A percentile compares a stretch with the other conserved stretches of the same genome.
Conservation (phyloP, 176 grass and related monocot species). For the Aegilops umbellulata region DNA sequence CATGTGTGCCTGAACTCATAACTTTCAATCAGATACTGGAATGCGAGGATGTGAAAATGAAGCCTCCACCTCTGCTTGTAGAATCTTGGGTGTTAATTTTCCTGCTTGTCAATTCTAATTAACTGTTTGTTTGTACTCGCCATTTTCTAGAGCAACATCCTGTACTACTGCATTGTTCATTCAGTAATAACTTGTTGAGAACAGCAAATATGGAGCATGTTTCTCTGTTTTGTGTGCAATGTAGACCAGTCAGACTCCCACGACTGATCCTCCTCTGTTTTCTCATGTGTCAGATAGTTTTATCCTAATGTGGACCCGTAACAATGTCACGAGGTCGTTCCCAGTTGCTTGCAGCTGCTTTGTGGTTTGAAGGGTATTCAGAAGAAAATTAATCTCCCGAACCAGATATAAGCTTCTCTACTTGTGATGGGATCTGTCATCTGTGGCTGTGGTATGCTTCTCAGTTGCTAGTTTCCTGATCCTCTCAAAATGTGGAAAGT, state of each 20-base stretch:
- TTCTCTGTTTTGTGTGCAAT: neutral
- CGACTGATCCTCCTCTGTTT: constrained; percentile 13
- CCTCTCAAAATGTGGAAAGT: constrained; percentile 67
- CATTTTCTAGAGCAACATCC: no score
- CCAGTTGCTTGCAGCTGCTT: constrained; percentile 48
- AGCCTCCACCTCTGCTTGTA: no score
- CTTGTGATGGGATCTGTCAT: constrained; percentile 43
- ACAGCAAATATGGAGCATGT: neutral
- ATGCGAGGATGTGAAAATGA: no score
- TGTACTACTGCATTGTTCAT: no score
- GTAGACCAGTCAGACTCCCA: neutral
- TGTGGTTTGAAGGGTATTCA: constrained; percentile 47
- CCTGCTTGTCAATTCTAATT: no score
- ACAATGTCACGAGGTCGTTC: constrained; percentile 64
- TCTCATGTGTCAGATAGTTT: constrained; percentile 49
- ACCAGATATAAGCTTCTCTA: constrained; percentile 43
- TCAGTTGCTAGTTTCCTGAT: constrained; percentile 48
- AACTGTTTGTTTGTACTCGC: no score
- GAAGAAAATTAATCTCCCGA: constrained; percentile 52
- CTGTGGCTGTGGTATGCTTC: constrained; percentile 34
- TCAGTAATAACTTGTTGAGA: neutral
- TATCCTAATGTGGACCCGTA: constrained; percentile 65
- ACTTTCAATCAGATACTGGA: no score
- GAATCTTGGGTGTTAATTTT: no score
- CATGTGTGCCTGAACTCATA: no score